phyloP scores from a whole-genome alignment of 768 basidiomycete genomes.

The Boletus eberwhitei region DNA sequence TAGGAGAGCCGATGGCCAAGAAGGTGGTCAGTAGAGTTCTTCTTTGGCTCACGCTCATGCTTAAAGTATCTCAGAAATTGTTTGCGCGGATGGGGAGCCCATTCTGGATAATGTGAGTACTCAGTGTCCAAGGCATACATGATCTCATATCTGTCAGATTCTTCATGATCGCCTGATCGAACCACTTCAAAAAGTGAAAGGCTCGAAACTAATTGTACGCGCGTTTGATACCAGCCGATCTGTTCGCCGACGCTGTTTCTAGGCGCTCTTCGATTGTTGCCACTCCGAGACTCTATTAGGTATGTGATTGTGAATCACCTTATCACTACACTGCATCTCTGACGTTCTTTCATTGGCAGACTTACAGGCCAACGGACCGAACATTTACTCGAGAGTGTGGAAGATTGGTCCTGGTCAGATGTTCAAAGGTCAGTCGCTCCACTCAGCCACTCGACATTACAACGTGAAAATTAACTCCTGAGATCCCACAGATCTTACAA shows the following conservation, averaged over 20 bases:
- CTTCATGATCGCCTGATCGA: slow-evolving; percentile 21
- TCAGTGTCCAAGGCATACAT: background rate
- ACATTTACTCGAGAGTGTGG: slow-evolving; percentile 18
- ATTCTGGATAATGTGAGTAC: slow-evolving; percentile 24
- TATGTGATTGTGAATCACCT: background rate
- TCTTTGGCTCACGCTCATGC: background rate
- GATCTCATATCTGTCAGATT: slow-evolving; percentile 7
- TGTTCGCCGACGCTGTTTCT: background rate
- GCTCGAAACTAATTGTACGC: slow-evolving; percentile 20
- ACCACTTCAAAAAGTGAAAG: slow-evolving; percentile 18
- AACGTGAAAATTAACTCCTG: background rate
- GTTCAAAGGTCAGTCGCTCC: slow-evolving; percentile 11
- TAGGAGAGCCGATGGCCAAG: slow-evolving; percentile 44
- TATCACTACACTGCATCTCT: background rate
- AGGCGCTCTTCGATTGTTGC: slow-evolving; percentile 32
- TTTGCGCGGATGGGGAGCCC: slow-evolving; percentile 15
- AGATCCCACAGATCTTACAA: slow-evolving; percentile 5
- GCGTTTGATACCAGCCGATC: background rate
- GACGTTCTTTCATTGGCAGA: slow-evolving; percentile 7
- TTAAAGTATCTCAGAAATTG: slow-evolving; percentile 15
- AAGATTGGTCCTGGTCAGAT: slow-evolving; percentile 6
- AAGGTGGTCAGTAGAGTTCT: slow-evolving; percentile 39
- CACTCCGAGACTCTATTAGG: slow-evolving; percentile 28
- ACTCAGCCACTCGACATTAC: background rate
- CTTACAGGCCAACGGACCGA: slow-evolving; percentile 14